phyloP scores from a whole-genome alignment of 176 grass and related monocot species.

The Canna indica region DNA sequence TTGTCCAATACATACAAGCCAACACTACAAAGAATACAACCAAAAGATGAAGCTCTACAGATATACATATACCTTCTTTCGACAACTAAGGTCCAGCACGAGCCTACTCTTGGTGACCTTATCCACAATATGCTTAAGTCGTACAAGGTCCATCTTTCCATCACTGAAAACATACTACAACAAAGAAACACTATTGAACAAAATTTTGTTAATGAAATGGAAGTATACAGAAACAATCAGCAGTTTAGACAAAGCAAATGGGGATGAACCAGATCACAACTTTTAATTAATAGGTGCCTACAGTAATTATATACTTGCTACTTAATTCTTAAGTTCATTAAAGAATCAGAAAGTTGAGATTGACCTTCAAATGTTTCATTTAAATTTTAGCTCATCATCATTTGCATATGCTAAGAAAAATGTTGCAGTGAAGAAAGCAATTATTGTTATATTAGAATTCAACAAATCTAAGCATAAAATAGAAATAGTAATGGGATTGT shows the following conservation, averaged over 20 bases:
- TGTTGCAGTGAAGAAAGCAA: not conserved
- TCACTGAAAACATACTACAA: constrained; percentile 74
- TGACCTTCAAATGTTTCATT: not conserved
- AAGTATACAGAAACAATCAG: not conserved
- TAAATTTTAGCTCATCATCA: not conserved
- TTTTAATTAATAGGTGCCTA: not conserved
- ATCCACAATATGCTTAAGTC: constrained; percentile 48
- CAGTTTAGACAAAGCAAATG: not conserved
- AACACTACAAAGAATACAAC: not conserved
- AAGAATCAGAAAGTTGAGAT: not conserved
- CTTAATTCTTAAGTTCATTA: not conserved
- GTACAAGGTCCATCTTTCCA: constrained; percentile 73
- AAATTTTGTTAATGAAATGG: not conserved
- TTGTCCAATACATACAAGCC: not conserved
- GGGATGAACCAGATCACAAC: not conserved
- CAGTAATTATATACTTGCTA: too few species aligned
- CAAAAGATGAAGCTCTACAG: not conserved
- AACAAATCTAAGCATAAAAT: not conserved
- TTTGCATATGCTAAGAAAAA: not conserved
- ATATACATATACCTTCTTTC: constrained; percentile 54
- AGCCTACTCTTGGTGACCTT: constrained; percentile 72
- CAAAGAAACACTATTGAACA: constrained; percentile 10
- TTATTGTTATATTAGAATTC: not conserved
- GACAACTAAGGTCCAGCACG: constrained; percentile 89
- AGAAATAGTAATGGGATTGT: not conserved